phyloP scores from a whole-genome alignment of 108 stramenopile species.

The Discostella pseudostelligera region DNA sequence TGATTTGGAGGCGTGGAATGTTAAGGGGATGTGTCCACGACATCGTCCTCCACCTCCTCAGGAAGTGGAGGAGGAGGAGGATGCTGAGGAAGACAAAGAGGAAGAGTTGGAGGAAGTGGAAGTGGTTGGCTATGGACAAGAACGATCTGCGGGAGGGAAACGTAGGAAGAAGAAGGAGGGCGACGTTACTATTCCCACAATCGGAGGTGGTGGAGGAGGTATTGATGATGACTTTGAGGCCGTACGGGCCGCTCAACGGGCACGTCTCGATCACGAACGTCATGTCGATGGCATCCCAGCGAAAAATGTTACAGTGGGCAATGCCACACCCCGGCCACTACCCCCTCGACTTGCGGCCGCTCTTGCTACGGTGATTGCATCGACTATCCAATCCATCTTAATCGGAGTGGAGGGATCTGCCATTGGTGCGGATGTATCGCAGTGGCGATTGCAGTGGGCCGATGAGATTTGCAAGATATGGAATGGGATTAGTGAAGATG shows the following conservation, averaged over 20 bases:
- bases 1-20: constrained; percentile 95
- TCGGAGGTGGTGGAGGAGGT: constrained; percentile 35
- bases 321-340: constrained; percentile 35
- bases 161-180: too few species aligned
- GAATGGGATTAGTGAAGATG: constrained; percentile 57
- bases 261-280: constrained; percentile 35
- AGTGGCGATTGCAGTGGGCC: constrained; percentile 77
- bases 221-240: constrained; percentile 65
- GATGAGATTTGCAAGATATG: constrained; percentile 70
- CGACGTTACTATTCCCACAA: too few species aligned
- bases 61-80: constrained; percentile 12
- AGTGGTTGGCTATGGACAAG: neutral
- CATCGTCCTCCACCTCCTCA: constrained; percentile 59
- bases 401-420: constrained; percentile 73
- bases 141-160: constrained; percentile 55
- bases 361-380: constrained; percentile 74
- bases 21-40: constrained; percentile 81
- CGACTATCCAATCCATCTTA: constrained; percentile 65
- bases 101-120: constrained; percentile 12
- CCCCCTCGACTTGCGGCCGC: constrained; percentile 75
- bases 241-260: constrained; percentile 47
- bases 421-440: constrained; percentile 72
- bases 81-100: constrained; percentile 16
- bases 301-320: neutral
- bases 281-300: constrained; percentile 18